Conservation (phyloP, 371 early-diverging fungal species). For the Dichotomocladium elegans region DNA sequence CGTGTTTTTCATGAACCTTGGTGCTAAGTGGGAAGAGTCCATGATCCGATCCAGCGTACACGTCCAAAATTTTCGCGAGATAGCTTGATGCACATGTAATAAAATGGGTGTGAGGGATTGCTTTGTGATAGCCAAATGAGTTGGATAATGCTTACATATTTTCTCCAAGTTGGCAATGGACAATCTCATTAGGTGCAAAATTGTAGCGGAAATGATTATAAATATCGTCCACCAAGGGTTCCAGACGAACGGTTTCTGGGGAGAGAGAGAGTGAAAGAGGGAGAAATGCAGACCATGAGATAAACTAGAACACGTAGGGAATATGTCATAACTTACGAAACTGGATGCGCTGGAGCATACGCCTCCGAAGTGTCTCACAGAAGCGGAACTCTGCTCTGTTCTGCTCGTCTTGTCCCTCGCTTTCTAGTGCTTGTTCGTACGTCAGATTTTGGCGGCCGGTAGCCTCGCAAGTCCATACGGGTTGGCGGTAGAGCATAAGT, state of each 20-base stretch:
- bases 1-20: neutral
- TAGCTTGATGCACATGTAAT: slow-evolving; percentile 23
- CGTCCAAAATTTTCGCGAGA: slow-evolving; percentile 28
- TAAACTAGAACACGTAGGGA: no score
- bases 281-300: no score
- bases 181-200: slow-evolving; percentile 38
- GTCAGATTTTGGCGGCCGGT: slow-evolving; percentile 75
- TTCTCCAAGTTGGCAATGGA: slow-evolving; percentile 34
- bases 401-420: slow-evolving; percentile 59
- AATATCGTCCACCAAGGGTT: slow-evolving; percentile 45
- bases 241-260: slow-evolving; percentile 42
- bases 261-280: no score
- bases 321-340: slow-evolving; percentile 64
- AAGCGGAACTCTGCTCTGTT: slow-evolving; percentile 55
- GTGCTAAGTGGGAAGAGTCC: neutral
- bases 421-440: slow-evolving; percentile 80
- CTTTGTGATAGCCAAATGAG: neutral
- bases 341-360: slow-evolving; percentile 59
- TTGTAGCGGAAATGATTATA: slow-evolving; percentile 35
- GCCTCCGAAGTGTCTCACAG: slow-evolving; percentile 56
- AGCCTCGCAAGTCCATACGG: slow-evolving; percentile 74
- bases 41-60: slow-evolving; percentile 12
- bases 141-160: slow-evolving; percentile 18
- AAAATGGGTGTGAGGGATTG: no score
- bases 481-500: slow-evolving; percentile 63